Conservation (phyloP, 106 monocot species). For the Iris macrosiphon region DNA sequence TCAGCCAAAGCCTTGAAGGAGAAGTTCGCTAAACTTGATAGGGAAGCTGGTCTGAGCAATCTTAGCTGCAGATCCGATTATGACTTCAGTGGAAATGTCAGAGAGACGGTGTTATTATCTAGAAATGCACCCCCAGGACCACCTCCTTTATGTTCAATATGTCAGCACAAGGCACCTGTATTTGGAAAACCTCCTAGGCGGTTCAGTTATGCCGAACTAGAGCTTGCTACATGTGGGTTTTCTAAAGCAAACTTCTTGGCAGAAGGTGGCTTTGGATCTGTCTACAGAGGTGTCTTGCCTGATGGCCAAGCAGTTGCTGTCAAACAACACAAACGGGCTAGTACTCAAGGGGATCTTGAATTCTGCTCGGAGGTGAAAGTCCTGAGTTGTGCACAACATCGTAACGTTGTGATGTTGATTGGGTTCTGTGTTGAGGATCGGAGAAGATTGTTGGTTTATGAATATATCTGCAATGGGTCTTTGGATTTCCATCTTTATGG, state of each 20-base stretch:
- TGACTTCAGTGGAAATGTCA: conserved; percentile 41
- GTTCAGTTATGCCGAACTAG: conserved; percentile 74
- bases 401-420: conserved; percentile 89
- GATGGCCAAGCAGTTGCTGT: conserved; percentile 87
- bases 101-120: conserved; percentile 44
- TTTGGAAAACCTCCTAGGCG: conserved; percentile 81
- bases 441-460: conserved; percentile 81
- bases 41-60: conserved; percentile 19
- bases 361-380: conserved; percentile 94
- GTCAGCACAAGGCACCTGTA: conserved; percentile 70
- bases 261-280: conserved; percentile 90
- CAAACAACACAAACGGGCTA: conserved; percentile 88
- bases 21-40: conserved; percentile 36
- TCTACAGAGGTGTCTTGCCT: conserved; percentile 67
- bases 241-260: conserved; percentile 86
- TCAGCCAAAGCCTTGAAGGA: conserved; percentile 33
- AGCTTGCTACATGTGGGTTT: conserved; percentile 71
- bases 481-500: conserved; percentile 87
- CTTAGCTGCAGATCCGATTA: conserved; percentile 24
- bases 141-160: conserved; percentile 86
- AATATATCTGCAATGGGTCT: conserved; percentile 89
- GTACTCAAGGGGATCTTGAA: conserved; percentile 78
- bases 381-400: conserved; percentile 85
- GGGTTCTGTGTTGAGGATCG: conserved; percentile 77
- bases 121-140: conserved; percentile 54